These are phyloP conservation scores for Solanum sejunctum DNA, from an alignment of 257 asterid species.

Conservation along the genomic window DNA sequence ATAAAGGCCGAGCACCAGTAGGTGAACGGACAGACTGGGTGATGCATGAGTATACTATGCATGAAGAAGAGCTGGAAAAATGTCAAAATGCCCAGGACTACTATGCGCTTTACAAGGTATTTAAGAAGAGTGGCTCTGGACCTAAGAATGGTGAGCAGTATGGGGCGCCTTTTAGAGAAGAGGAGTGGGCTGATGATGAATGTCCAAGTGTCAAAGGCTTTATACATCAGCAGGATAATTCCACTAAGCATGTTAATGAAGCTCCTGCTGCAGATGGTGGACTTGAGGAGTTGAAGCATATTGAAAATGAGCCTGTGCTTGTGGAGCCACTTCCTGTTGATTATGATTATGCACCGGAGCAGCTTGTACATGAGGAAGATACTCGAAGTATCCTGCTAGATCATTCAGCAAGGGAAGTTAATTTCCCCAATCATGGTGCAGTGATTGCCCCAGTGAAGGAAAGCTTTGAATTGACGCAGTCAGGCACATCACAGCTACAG, in stretches of 20 bases:
- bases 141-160: conserved; percentile 95
- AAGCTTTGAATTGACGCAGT: conserved; percentile 34
- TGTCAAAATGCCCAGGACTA: conserved; percentile 43
- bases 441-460: conserved; percentile 9
- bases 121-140: conserved; percentile 92
- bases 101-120: conserved; percentile 77
- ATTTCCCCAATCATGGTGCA: conserved; percentile 3
- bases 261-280: conserved; percentile 7
- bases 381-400: conserved; percentile 24
- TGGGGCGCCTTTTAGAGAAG: conserved; percentile 89
- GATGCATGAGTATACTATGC: conserved; percentile 37
- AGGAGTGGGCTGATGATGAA: conserved; percentile 73
- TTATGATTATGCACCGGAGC: conserved; percentile 14
- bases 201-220: conserved; percentile 8
- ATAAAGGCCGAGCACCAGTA: conserved; percentile 7
- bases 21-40: conserved; percentile 15
- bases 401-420: conserved; percentile 16
- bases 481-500: conserved; percentile 32
- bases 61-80: conserved; percentile 65
- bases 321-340: conserved; percentile 17
- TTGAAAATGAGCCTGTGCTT: conserved; percentile 22
- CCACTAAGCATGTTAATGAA: conserved; percentile 10
- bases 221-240: conserved; percentile 10
- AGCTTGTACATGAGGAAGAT: conserved; percentile 23
- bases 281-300: conserved; percentile 44